Conservation (phyloP, 2,329 filamentous ascomycete genomes). For the Hymenoscyphus scutula region DNA sequence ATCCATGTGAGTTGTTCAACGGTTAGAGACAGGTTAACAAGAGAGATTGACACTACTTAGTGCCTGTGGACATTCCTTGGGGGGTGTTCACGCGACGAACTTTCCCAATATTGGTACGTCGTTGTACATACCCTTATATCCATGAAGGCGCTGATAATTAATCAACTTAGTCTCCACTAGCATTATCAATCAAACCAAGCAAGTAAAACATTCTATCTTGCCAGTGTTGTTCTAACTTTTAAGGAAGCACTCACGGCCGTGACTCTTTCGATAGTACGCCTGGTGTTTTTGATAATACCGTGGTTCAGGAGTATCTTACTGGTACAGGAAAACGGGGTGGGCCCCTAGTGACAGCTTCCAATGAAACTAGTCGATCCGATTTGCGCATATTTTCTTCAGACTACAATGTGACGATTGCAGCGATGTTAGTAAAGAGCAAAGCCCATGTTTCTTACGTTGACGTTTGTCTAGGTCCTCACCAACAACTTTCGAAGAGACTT, state of each 20-base stretch:
- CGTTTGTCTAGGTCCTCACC: conserved; percentile 9
- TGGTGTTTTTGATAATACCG: conserved; percentile 15
- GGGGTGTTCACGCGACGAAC: conserved; percentile 18
- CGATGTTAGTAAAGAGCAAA: neutral
- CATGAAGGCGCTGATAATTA: too few relatives aligned
- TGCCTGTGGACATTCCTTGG: conserved; percentile 27
- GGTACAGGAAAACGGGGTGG: conserved; percentile 17
- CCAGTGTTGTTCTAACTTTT: too few relatives aligned
- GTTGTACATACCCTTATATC: too few relatives aligned
- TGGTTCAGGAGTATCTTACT: conserved; percentile 19
- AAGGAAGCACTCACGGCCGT: neutral
- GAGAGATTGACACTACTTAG: neutral
- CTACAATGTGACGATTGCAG: conserved; percentile 19
- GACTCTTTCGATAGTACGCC: conserved; percentile 21
- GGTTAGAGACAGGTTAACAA: neutral
- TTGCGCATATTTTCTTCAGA: conserved; percentile 21
- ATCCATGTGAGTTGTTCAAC: neutral
- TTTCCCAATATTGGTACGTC: conserved; percentile 13
- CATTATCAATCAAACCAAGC: too few relatives aligned
- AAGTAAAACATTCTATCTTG: too few relatives aligned
- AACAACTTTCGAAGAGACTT: conserved; percentile 19
- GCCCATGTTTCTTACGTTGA: too few relatives aligned
- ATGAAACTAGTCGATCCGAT: conserved; percentile 18
- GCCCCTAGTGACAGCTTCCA: conserved; percentile 16
- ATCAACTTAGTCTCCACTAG: too few relatives aligned